Evolutionary conservation across 1,284 basidiomycete genomes (phyloP).

Genomic region (Ustilago bromivora): DNA sequence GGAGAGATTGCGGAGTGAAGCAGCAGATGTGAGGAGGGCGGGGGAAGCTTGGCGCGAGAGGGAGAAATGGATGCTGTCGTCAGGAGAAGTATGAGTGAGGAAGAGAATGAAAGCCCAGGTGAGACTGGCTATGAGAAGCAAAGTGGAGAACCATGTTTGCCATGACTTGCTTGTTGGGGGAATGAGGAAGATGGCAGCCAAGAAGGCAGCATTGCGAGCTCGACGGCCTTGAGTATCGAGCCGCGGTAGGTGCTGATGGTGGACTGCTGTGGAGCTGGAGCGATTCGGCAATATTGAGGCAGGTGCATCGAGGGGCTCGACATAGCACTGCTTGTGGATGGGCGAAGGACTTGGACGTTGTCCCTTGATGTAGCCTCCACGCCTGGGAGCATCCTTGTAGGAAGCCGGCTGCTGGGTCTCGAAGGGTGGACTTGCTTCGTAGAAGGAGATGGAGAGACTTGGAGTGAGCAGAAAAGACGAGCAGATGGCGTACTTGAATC

Average conservation of each 20-base stretch:
- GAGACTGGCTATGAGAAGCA: conserved; percentile 24
- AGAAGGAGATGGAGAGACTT: conserved; percentile 65
- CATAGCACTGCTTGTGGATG: conserved; percentile 16
- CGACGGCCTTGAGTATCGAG: conserved; percentile 26
- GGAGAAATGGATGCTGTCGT: conserved; percentile 34
- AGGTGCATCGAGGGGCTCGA: conserved; percentile 25
- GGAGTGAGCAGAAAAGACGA: conserved; percentile 66
- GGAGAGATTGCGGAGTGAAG: conserved; percentile 17
- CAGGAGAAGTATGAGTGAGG: conserved; percentile 23
- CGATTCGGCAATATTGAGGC: neutral
- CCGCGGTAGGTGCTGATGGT: conserved; percentile 21
- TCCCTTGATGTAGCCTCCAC: neutral
- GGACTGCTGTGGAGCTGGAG: neutral
- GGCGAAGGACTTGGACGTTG: conserved; percentile 6
- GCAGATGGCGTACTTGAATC: conserved; percentile 65
- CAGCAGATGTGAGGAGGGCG: conserved; percentile 6
- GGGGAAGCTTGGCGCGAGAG: conserved; percentile 23
- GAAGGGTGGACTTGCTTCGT: conserved; percentile 43
- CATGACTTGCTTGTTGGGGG: conserved; percentile 35
- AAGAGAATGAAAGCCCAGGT: conserved; percentile 35
- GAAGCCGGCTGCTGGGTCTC: conserved; percentile 1
- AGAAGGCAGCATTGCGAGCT: conserved; percentile 27
- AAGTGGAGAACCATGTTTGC: conserved; percentile 32
- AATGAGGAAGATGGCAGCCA: conserved; percentile 27
- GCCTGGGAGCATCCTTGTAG: neutral